These are phyloP conservation scores for Oryza punctata DNA, from an alignment of 176 grass and related monocot genomes.

Conservation along the genomic window DNA sequence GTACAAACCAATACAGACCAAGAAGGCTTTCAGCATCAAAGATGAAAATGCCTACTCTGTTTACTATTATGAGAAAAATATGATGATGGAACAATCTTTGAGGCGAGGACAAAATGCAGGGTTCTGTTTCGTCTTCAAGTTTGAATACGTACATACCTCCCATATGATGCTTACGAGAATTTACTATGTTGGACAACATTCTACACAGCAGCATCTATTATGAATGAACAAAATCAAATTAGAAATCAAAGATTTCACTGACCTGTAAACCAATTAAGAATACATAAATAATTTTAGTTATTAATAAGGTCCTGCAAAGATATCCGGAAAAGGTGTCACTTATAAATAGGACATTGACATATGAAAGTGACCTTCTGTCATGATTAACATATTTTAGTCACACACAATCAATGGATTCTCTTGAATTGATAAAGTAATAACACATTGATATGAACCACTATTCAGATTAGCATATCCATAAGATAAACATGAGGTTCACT, in stretches of 20 bases:
- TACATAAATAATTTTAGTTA: neutral
- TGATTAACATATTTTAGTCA: neutral
- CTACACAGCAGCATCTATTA: neutral
- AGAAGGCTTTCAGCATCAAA: neutral
- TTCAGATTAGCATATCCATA: conserved; percentile 9
- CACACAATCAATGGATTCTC: neutral
- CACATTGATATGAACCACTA: neutral
- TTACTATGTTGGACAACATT: neutral
- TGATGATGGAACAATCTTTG: neutral
- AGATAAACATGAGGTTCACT: conserved; percentile 1
- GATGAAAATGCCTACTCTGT: neutral
- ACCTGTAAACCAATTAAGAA: neutral
- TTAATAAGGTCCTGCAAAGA: neutral
- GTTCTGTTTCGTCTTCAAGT: neutral
- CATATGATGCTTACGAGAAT: neutral
- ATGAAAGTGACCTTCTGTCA: neutral
- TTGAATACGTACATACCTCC: neutral
- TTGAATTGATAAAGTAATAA: conserved; percentile 5
- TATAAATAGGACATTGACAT: neutral
- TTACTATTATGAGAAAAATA: neutral
- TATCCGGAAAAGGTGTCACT: neutral
- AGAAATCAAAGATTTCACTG: neutral
- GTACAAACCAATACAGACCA: neutral
- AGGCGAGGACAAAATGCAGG: neutral
- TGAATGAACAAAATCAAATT: neutral